Conservation (phyloP, 768 basidiomycete species). For the Hypsizygus marmoreus region DNA sequence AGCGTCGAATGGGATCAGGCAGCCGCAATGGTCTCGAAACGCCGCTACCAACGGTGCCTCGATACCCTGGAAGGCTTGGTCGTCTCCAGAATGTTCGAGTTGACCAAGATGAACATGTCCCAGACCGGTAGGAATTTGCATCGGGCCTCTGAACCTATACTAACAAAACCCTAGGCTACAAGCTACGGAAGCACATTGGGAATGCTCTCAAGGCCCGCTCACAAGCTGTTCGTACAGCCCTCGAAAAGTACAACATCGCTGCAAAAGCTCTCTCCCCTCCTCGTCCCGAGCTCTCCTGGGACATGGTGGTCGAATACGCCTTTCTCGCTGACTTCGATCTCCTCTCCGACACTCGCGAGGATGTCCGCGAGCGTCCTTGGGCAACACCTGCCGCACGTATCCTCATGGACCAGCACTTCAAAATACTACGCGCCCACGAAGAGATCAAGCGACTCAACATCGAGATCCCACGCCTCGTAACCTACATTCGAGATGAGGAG, state of each 20-base stretch:
- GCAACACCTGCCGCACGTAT: conserved; percentile 13
- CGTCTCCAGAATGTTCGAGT: conserved; percentile 24
- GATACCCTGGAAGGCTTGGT: conserved; percentile 23
- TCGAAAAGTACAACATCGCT: conserved; percentile 21
- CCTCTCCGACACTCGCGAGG: conserved; percentile 13
- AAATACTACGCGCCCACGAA: conserved; percentile 2
- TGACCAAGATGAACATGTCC: conserved; percentile 27
- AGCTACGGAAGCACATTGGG: conserved; percentile 12
- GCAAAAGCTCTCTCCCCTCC: conserved; percentile 20
- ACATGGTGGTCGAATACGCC: conserved; percentile 20
- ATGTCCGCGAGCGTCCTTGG: conserved; percentile 14
- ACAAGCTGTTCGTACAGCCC: conserved; percentile 18
- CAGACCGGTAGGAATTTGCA: conserved; percentile 24
- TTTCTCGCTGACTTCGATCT: conserved; percentile 22
- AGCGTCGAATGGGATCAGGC: conserved; percentile 10
- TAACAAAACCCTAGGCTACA: conserved; percentile 8
- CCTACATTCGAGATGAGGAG: conserved; percentile 8
- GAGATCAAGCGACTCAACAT: conserved; percentile 8
- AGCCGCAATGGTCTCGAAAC: neutral
- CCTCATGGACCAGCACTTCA: conserved; percentile 18
- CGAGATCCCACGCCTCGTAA: conserved; percentile 2
- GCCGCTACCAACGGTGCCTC: conserved; percentile 16
- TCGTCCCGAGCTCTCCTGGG: conserved; percentile 14
- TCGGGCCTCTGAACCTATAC: conserved; percentile 2
- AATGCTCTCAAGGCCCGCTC: conserved; percentile 12